Evolutionary conservation across 1,284 basidiomycete genomes (phyloP).

Genomic region (Polyporus tsugae): DNA sequence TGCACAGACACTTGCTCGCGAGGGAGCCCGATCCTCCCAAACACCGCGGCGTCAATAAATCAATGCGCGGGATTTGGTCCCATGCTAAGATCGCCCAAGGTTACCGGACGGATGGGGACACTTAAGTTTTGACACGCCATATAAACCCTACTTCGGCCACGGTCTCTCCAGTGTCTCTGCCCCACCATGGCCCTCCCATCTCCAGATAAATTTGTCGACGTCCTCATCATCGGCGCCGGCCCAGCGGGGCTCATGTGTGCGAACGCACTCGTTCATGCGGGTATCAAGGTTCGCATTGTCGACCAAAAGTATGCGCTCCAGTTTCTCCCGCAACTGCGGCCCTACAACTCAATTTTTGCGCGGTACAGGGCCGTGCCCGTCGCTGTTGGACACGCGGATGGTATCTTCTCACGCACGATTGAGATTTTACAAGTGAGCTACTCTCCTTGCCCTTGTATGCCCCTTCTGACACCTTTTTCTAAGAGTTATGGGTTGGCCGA

Average conservation of each 20-base stretch:
- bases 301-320: constrained; percentile 64
- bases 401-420: constrained; percentile 79
- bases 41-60: not conserved
- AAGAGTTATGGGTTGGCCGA: constrained; percentile 81
- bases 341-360: not conserved
- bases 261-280: constrained; percentile 67
- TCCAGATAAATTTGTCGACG: constrained; percentile 50
- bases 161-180: not conserved
- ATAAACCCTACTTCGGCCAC: not conserved
- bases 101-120: not conserved
- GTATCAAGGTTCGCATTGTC: constrained; percentile 68
- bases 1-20: not conserved
- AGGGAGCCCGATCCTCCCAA: not conserved
- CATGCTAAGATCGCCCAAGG: not conserved
- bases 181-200: not conserved
- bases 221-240: constrained; percentile 64
- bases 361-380: constrained; percentile 60
- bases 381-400: constrained; percentile 79
- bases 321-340: not conserved
- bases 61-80: not conserved
- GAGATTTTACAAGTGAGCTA: constrained; percentile 73
- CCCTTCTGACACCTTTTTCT: not conserved
- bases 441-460: not conserved
- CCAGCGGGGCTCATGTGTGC: constrained; percentile 71
- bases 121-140: not conserved